Base-by-base conservation (phyloP, 352 stramenopile species). In the Phytopythium cucurbitacearum region DNA sequence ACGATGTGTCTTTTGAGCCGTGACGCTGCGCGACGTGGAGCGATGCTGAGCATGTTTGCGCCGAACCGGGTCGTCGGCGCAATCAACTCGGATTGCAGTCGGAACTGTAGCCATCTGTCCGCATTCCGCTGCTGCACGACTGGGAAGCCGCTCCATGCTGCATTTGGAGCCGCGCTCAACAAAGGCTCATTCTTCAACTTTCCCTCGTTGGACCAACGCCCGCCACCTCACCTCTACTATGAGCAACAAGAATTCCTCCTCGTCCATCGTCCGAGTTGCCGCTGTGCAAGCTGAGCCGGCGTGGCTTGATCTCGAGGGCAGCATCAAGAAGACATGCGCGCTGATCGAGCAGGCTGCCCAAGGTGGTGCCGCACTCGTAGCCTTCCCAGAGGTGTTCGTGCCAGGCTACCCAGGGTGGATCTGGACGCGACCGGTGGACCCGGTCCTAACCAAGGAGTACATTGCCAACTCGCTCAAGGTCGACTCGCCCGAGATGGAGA, bases 401-500 rank as follows among this genome's bases (percentile, higher is more conserved):
- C 59, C 53, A 2, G 59, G 53, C 12, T 62, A 62, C 44, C 53
- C 48, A 0, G 53, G 16, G 1, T 66, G 59, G 59, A 59, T 66
- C 40, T 66, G 53, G 48, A 45, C 33, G n/a, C 49, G 59, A 4
- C 50, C 44, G 1, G 15, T 66, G 36, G 59, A 66, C 11, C 38
- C 59, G 5, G 53, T 51, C 9, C 53, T 62, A n/a, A 51, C 42
- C 4, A 41, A 50, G 39, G 34, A 58, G 49, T 66, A 66, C 53
- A 62, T 62, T 34, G 15, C 7, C 8, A 66, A 66, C 44, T 62
- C 59, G 11, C 39, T 66, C 12, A 46, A 48, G 8, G 15, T 66
- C 3, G 43, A 69, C n/a, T 69, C 57, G 7, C 12, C 42, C 9
- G 57, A 69, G 52, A 69, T 69, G 61, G 36, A 61, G 12, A 61